Evolutionary conservation across 768 basidiomycete genomes (phyloP), one percentile per base, ranked within the genome.

Genomic region (Tylopilus rubrobrunneus): DNA sequence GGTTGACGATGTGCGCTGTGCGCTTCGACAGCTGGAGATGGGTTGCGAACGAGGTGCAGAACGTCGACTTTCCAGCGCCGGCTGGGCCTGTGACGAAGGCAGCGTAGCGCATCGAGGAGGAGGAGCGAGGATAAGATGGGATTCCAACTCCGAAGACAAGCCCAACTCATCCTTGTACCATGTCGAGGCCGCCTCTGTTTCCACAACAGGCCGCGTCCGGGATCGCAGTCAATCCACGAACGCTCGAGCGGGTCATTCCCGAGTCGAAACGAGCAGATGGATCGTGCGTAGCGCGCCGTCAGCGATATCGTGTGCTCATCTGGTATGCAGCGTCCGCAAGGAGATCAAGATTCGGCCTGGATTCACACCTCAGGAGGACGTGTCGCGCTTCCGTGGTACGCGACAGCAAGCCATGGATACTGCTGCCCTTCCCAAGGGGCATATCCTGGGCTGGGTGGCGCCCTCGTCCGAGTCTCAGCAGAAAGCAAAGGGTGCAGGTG

Each of bases 61-160:
- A 96, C 0, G 97, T 98, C 0, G 93, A 92, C 75, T 99, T 99
- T 48, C 97, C 97, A 14, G 97, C 93, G 47, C 97, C 97, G 2
- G 97, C 97, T 45, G 97, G 97, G n/a, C 97, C 97, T 51, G 87
- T 89, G 48, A 93, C 82, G 44, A 93, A 80, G 28, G 92, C 86
- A 7, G 91, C 91, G 74, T 93, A 93, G 56, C 91, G 86, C 91
- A 93, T 93, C 27, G 60, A 57, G n/a, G 11, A 51, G 31, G 31
- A 42, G 21, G 46, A 17, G 5, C 10, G 33, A 31, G 56, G 53
- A 57, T 52, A 59, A 61, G 59, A 56, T 55, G 43, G 31, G 34
- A 49, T 69, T 71, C 27, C 51, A 70, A 71, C 70, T 71, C 68
- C 62, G 68, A 58, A 52, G 36, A 11, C 4, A 21, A 42, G 31